These are phyloP conservation scores for Boechera stricta DNA, from an alignment of 345 rosid genomes.

Conservation along the genomic window DNA sequence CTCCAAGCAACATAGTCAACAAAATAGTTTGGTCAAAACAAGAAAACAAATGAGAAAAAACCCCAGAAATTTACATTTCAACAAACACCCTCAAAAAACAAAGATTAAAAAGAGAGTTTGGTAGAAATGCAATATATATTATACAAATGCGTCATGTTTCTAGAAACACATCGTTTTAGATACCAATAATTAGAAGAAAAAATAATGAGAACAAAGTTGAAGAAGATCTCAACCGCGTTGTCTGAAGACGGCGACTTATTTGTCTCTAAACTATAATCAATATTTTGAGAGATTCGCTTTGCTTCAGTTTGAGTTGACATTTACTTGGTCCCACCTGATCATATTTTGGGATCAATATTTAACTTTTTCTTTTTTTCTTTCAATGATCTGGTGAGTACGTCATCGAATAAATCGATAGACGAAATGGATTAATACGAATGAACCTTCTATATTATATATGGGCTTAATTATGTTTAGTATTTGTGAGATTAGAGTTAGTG, in stretches of 20 bases:
- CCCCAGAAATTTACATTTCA: conserved; percentile 36
- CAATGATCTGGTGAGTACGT: too few relatives aligned
- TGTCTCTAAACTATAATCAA: conserved; percentile 9
- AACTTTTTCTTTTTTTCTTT: too few relatives aligned
- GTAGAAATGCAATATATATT: conserved; percentile 33
- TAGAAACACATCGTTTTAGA: conserved; percentile 31
- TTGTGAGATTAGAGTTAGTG: too few relatives aligned
- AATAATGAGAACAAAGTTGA: conserved; percentile 34
- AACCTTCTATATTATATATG: too few relatives aligned
- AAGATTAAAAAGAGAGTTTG: conserved; percentile 23
- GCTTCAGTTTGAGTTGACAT: conserved; percentile 42
- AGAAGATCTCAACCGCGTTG: conserved; percentile 44
- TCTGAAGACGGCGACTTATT: conserved; percentile 45
- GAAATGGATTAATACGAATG: too few relatives aligned
- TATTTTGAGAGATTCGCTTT: conserved; percentile 40
- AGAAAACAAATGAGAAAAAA: conserved; percentile 23
- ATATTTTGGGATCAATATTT: background rate
- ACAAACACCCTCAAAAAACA: conserved; percentile 33
- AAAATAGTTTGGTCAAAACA: conserved; percentile 23
- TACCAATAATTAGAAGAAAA: conserved; percentile 14
- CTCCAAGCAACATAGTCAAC: conserved; percentile 41
- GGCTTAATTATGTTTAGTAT: too few relatives aligned
- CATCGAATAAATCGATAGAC: too few relatives aligned
- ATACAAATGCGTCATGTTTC: conserved; percentile 36
- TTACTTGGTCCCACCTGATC: conserved; percentile 27